Evolutionary conservation across 2,329 filamentous ascomycete genomes (phyloP).

Genomic region (Monilinia fructicola): DNA sequence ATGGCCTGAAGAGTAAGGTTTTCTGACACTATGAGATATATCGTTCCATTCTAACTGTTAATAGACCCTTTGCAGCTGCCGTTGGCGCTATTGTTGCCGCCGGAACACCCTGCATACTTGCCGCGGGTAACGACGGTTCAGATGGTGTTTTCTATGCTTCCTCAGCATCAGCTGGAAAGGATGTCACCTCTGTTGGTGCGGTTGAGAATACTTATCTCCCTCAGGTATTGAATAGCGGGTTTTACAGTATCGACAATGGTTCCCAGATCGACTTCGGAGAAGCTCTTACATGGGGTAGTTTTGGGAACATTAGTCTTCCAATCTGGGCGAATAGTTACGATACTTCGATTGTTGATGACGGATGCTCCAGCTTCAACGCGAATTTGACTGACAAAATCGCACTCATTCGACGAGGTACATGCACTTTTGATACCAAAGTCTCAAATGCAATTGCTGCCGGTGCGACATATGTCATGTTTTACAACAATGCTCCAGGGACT

Average conservation of each 20-base stretch:
- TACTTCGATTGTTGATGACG: slow-evolving; percentile 12
- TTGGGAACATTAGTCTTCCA: not conserved
- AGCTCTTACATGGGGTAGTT: not conserved
- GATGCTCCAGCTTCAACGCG: slow-evolving; percentile 6
- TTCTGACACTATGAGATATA: not conserved
- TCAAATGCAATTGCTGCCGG: not conserved
- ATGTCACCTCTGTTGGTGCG: not conserved
- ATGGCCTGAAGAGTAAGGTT: not conserved
- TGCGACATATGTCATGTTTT: slow-evolving; percentile 16
- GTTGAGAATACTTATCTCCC: not conserved
- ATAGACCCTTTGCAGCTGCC: not conserved
- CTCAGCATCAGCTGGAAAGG: not conserved
- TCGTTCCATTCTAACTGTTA: not conserved
- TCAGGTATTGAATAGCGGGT: not conserved
- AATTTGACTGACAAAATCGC: slow-evolving; percentile 21
- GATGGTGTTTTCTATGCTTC: not conserved
- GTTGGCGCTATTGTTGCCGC: not conserved
- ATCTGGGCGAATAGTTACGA: not conserved
- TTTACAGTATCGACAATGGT: not conserved
- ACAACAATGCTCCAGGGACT: not conserved
- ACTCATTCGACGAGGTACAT: slow-evolving; percentile 23
- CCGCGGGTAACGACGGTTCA: not conserved
- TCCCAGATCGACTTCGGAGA: not conserved
- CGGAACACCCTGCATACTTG: not conserved
- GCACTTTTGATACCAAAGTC: slow-evolving; percentile 21